Base-by-base conservation (phyloP, 2,329 filamentous ascomycete species). In the Monilinia fructigena region DNA sequence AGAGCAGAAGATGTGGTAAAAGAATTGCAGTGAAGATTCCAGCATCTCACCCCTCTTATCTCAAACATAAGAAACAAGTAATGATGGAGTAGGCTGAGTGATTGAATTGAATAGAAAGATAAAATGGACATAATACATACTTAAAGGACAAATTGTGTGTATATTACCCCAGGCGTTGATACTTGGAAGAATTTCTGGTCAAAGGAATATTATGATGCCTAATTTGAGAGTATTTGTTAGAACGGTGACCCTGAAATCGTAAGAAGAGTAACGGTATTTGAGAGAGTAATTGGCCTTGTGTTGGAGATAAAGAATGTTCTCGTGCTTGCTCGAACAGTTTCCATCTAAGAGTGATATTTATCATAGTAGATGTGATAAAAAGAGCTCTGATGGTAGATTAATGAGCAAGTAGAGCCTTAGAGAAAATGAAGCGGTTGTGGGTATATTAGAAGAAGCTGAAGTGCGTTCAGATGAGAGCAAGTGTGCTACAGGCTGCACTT, bases 211-310 rank as follows among this genome's bases (percentile, higher is more conserved):
- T 10, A 12, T 4, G n/a, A 12, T 20, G 12, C 8, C 20, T 50
- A 50, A 60, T 7, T 23, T 23, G 1, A 12, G n/a, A 60, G 2
- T 2, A 0, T 38, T 0, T 38, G 4, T 60, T 20, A 50, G 28
- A 50, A 11, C 7, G 6, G 0, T 20, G 20, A 11, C 14, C 5
- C 2, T 0, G 4, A 3, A 1, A 2, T 23, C 2, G 26, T 26
- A 4, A 50, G 12, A 38, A 1, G 6, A 50, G n/a, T 26, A 12
- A 6, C 1, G 10, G 2, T 11, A 8, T 12, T 50, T 8, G 14
- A 48, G 20, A 2, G 2, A 5, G 1, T 6, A 2, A 35, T 1
- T 14, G 12, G 4, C 18, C 14, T 7, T 35, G 1, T 18, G 28
- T 3, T 18, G 11, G 20, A 31, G 42, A 48, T 35, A 48, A 60